Conservation (phyloP, 2,329 filamentous ascomycete species). For the Aspergillus neoniger region DNA sequence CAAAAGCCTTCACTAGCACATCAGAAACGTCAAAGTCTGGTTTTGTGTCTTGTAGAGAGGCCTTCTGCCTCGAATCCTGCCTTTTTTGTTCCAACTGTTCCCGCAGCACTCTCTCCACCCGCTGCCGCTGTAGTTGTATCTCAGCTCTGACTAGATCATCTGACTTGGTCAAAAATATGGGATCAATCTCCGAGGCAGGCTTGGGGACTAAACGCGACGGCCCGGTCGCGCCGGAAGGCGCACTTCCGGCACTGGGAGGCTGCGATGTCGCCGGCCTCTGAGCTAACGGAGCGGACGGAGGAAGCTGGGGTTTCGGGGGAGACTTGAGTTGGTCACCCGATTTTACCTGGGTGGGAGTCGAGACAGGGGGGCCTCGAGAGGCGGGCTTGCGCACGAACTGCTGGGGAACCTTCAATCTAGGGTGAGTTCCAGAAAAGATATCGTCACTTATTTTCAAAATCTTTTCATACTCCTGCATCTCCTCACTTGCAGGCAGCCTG, state of each 20-base stretch:
- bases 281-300: constrained; percentile 21
- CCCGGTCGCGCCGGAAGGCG: constrained; percentile 24
- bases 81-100: constrained; percentile 73
- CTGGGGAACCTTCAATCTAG: constrained; percentile 60
- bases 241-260: constrained; percentile 21
- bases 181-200: constrained; percentile 71
- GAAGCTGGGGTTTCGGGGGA: constrained; percentile 19
- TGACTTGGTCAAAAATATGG: constrained; percentile 82
- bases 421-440: constrained; percentile 71
- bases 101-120: constrained; percentile 74
- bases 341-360: constrained; percentile 32
- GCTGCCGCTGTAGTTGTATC: constrained; percentile 74
- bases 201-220: constrained; percentile 46
- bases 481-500: constrained; percentile 49
- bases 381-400: constrained; percentile 50
- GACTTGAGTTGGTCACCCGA: constrained; percentile 21
- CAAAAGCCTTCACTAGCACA: constrained; percentile 70
- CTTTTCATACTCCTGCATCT: constrained; percentile 72
- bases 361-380: constrained; percentile 35
- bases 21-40: constrained; percentile 71
- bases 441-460: constrained; percentile 79
- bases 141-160: constrained; percentile 81
- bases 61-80: constrained; percentile 51
- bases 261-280: constrained; percentile 24
- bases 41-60: constrained; percentile 54